Evolutionary conservation across 2,329 filamentous ascomycete species (phyloP), one percentile per base, ranked within the genome.

Genomic region (Pyricularia sp.): DNA sequence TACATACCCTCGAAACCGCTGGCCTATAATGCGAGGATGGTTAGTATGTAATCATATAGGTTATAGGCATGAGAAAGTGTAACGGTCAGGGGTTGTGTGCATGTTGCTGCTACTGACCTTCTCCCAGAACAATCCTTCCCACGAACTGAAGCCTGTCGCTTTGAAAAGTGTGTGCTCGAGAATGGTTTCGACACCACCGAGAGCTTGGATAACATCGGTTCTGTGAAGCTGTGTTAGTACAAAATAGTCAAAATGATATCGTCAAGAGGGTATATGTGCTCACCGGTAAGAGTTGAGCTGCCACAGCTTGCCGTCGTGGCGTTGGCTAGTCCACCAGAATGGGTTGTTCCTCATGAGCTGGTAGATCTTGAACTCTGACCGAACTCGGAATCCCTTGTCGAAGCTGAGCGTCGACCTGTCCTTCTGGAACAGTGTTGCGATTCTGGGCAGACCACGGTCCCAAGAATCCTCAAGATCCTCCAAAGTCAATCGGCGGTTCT

Each of bases 311-410:
- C 95, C 95, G 75, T 99, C 95, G 75, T 99, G 96, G 58, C 95
- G 86, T 79, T 98, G 94, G 75, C 92, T 97, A 4, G 95, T 99
- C 95, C 95, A 99, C 93, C 94, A 97, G 84, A 98, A 98, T 0
- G 95, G 95, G 77, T 98, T 97, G 80, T 91, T 96, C 87, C 97
- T 97, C 94, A 99, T 98, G 70, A 98, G 84, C 78, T 98, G 94
- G 77, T 98, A 99, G 33, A 95, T 90, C 84, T 99, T 99, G 84
- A 99, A 99, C 78, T 99, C 95, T 12, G 94, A 93, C 68, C 95
- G 87, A 17, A 94, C 90, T 73, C 95, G 90, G 89, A 98, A 99
- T 68, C 95, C 95, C 81, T 99, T 99, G 82, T 99, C 95, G 76
- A 99, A 99, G 76, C 93, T 97, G 72, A 99, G 85, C 0, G 95